phyloP scores from a whole-genome alignment of 1,284 basidiomycete genomes.

The Fomitopsis pinicola region DNA sequence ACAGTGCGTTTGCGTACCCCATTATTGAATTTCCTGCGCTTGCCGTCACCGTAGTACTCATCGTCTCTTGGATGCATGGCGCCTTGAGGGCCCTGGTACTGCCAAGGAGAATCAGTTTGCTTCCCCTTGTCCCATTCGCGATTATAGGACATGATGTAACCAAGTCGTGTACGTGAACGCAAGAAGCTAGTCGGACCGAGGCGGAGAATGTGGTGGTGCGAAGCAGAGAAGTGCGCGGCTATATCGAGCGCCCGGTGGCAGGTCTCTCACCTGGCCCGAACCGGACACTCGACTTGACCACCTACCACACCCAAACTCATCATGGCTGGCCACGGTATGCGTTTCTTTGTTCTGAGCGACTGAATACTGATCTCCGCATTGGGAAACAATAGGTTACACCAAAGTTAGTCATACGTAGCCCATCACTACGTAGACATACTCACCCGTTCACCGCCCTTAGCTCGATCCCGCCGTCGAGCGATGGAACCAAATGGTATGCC shows the following conservation, averaged over 20 bases:
- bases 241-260: not conserved
- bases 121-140: slow-evolving; percentile 82
- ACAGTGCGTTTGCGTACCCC: slow-evolving; percentile 44
- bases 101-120: slow-evolving; percentile 34
- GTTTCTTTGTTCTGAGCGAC: not conserved
- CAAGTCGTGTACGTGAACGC: slow-evolving; percentile 2
- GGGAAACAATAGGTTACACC: slow-evolving; percentile 14
- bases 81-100: slow-evolving; percentile 31
- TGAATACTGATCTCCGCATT: not conserved
- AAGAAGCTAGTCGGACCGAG: not conserved
- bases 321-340: slow-evolving; percentile 45
- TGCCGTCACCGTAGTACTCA: slow-evolving; percentile 63
- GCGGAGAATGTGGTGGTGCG: slow-evolving; percentile 14
- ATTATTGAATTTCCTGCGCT: slow-evolving; percentile 73
- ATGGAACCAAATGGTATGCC: slow-evolving; percentile 70
- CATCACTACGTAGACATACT: not conserved
- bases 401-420: slow-evolving; percentile 8
- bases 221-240: slow-evolving; percentile 8
- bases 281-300: not conserved
- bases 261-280: not conserved
- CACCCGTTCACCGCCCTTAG: slow-evolving; percentile 32
- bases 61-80: slow-evolving; percentile 57
- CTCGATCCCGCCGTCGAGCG: slow-evolving; percentile 77
- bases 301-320: slow-evolving; percentile 13
- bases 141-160: slow-evolving; percentile 59